Base-by-base conservation (phyloP, 257 asterid genomes). In the Nicotiana otophora region DNA sequence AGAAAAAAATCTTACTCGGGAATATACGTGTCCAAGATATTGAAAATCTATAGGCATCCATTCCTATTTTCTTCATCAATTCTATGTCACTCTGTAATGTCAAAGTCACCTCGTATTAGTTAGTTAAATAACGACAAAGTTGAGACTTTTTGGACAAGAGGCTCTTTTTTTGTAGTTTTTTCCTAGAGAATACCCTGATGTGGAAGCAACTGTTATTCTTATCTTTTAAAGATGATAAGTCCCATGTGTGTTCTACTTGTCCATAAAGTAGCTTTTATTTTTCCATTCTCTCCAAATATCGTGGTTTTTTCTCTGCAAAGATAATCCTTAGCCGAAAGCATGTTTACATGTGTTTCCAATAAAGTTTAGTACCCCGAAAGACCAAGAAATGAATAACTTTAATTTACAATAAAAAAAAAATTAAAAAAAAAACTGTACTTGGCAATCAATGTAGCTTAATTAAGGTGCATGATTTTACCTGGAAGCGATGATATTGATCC, bases 31-130 rank as follows among this genome's bases (percentile, higher is more conserved):
- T 88, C 98, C 98, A 95, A 51, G 98, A 92, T 53, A 95, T 92
- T 81, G 98, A 95, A 85, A 95, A 95, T 87, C 98, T 89, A 76
- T 93, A 95, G 67, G 98, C 95, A 88, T 93, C 98, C 96, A 93
- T 90, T 30, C 98, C 94, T 84, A 93, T 57, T 83, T 92, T 92
- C 87, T 88, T 90, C 98, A 95, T 95, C 90, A 95, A 88, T 64
- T 89, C 96, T 81, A 92, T 86, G 85, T 95, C 98, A 76, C 89
- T 68, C 98, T 93, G 93, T 79, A 87, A 77, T 33, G 74, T 58
- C 78, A 55, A 74, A 82, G 87, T 82, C 83, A 33, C 65, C 15
- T 80, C 85, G 84, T 85, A 85, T 20, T 65, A 67, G 81, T 85
- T 87, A 81, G 81, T 77, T 61, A 84, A 74, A 26, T 23, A 81